Evolutionary conservation across 1,139 yeast genomes (phyloP).

Genomic region (Geotrichum aggregatum): DNA sequence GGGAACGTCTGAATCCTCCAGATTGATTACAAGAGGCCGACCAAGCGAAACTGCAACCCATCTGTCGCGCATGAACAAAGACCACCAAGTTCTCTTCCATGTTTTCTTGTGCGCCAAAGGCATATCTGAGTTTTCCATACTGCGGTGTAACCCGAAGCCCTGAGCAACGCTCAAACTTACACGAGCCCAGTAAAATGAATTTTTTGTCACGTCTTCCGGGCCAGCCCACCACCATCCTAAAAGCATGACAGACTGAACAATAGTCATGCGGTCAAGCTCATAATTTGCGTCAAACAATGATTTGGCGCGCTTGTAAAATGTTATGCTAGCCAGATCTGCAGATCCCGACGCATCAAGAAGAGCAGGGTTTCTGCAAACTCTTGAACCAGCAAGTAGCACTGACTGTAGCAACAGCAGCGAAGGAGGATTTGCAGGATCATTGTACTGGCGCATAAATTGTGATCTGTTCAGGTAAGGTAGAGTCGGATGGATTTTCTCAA

Average conservation of each 20-base stretch:
- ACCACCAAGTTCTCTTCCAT: constrained; percentile 80
- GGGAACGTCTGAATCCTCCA: constrained; percentile 74
- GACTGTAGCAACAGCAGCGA: constrained; percentile 66
- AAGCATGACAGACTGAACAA: constrained; percentile 63
- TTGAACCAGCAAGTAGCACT: constrained; percentile 64
- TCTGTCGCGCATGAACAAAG: constrained; percentile 67
- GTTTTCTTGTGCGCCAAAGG: constrained; percentile 50
- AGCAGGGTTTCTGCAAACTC: constrained; percentile 56
- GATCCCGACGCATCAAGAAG: constrained; percentile 56
- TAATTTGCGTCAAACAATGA: constrained; percentile 69
- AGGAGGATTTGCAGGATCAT: constrained; percentile 62
- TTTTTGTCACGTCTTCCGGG: constrained; percentile 70
- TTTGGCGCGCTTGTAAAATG: constrained; percentile 74
- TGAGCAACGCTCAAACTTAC: constrained; percentile 72
- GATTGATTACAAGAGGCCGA: constrained; percentile 63
- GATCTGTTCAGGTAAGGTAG: constrained; percentile 66
- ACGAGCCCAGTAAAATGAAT: constrained; percentile 73
- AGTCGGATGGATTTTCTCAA: constrained; percentile 62
- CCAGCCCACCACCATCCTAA: constrained; percentile 75
- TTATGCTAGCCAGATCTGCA: constrained; percentile 54
- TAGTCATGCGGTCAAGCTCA: constrained; percentile 64
- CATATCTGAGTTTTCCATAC: constrained; percentile 34
- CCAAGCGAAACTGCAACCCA: constrained; percentile 71
- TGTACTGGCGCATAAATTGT: constrained; percentile 55
- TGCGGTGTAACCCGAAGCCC: constrained; percentile 72